These are phyloP conservation scores for Phytophthora idaei DNA, from an alignment of 352 stramenopile genomes.

Conservation along the genomic window DNA sequence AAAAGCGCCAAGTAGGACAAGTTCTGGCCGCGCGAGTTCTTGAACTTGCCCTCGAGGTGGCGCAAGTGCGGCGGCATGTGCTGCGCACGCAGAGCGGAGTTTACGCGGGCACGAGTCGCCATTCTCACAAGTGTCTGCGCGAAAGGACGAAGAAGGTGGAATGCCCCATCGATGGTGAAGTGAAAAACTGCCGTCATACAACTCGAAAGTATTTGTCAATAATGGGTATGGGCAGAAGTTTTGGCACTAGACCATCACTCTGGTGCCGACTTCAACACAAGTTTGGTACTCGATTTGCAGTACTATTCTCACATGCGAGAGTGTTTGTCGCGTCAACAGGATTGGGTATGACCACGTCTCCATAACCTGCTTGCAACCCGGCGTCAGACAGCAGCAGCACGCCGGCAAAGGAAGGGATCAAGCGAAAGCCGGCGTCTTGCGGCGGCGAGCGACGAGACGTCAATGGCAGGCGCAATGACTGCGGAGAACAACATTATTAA, in stretches of 20 bases:
- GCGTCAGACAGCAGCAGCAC: too few relatives aligned
- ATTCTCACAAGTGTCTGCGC: background rate
- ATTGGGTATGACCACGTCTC: too few relatives aligned
- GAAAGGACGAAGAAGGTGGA: slow-evolving; percentile 4
- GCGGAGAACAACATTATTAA: too few relatives aligned
- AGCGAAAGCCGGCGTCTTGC: too few relatives aligned
- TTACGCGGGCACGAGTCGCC: slow-evolving; percentile 22
- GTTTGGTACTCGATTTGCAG: too few relatives aligned
- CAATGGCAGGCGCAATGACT: too few relatives aligned
- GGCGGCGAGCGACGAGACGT: too few relatives aligned
- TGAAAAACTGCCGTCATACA: slow-evolving; percentile 17
- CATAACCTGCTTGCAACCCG: too few relatives aligned
- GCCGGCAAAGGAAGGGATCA: too few relatives aligned
- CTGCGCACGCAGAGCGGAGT: slow-evolving; percentile 34
- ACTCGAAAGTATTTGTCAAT: background rate
- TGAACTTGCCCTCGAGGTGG: slow-evolving; percentile 42
- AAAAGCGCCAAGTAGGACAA: slow-evolving; percentile 55
- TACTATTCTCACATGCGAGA: background rate
- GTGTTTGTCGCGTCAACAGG: background rate
- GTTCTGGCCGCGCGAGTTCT: slow-evolving; percentile 45
- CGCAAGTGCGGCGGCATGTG: slow-evolving; percentile 47
- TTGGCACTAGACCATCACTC: background rate
- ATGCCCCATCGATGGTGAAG: slow-evolving; percentile 14
- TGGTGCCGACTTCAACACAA: background rate
- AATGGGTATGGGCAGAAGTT: background rate